Percentiles rank a stretch among this genome's conserved stretches.
Conservation (phyloP, 495 filamentous ascomycete genomes). For the Podospora pseudoanserina region DNA sequence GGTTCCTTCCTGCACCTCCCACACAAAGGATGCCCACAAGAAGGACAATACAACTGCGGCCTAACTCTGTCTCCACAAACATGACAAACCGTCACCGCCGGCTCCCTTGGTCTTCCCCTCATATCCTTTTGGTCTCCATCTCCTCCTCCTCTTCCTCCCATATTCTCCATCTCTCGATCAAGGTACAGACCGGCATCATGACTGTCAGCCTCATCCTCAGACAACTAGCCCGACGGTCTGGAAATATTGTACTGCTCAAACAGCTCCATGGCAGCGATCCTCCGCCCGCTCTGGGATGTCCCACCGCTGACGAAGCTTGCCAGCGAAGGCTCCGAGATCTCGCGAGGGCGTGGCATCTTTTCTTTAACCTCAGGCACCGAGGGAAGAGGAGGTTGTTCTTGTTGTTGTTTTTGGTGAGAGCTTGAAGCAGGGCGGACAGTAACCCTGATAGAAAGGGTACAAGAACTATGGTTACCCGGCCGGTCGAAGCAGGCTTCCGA, state of each 20-base stretch:
- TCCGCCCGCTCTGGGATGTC: slow-evolving; percentile 15
- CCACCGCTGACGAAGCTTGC: slow-evolving; percentile 5
- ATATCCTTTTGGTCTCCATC: neutral
- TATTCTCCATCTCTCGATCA: slow-evolving; percentile 20
- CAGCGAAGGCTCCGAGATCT: slow-evolving; percentile 9
- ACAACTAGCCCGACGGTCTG: slow-evolving; percentile 40
- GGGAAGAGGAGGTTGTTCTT: neutral
- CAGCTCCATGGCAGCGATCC: slow-evolving; percentile 31
- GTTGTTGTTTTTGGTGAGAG: neutral
- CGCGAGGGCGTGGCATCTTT: neutral
- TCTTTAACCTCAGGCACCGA: neutral
- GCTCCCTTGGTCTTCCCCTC: neutral
- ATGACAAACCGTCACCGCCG: slow-evolving; percentile 31
- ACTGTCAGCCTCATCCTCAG: slow-evolving; percentile 30
- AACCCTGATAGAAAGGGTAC: slow-evolving; percentile 11
- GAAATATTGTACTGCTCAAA: slow-evolving; percentile 36
- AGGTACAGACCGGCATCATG: neutral
- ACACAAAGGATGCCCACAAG: slow-evolving; percentile 40
- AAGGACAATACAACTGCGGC: slow-evolving; percentile 33
- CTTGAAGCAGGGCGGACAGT: neutral
- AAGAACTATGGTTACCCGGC: slow-evolving; percentile 22
- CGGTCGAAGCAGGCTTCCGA: slow-evolving; percentile 22
- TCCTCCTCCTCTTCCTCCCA: slow-evolving; percentile 15
- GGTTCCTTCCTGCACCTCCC: slow-evolving; percentile 28
- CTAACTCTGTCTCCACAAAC: slow-evolving; percentile 36